Percentiles rank a stretch among this genome's conserved stretches.
These are phyloP conservation scores for Sordaria brevicollis DNA, from an alignment of 495 filamentous ascomycete species.

Conservation along the genomic window DNA sequence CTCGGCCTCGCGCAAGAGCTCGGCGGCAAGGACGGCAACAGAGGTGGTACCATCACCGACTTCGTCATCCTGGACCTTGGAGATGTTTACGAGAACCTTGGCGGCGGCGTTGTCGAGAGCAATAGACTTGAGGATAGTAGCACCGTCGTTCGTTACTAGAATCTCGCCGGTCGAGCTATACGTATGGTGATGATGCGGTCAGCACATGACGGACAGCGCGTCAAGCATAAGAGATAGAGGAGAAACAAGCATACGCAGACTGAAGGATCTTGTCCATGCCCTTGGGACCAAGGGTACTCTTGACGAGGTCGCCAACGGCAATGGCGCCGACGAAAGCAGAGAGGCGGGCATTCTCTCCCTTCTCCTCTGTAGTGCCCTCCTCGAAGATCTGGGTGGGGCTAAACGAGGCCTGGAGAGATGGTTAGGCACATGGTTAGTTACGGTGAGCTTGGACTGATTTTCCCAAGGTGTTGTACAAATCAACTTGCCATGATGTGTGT, in stretches of 20 bases:
- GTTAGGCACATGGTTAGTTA: background rate
- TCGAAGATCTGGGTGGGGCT: conserved; percentile 98
- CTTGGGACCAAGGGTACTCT: conserved; percentile 93
- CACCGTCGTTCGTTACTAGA: conserved; percentile 97
- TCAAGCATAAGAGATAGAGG: background rate
- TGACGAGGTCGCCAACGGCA: conserved; percentile 91
- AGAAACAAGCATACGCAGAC: conserved; percentile 62
- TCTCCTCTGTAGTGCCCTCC: conserved; percentile 94
- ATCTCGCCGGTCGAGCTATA: conserved; percentile 87
- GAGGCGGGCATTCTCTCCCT: conserved; percentile 97
- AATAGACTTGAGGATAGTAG: conserved; percentile 95
- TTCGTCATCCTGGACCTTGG: conserved; percentile 98
- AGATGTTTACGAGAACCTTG: conserved; percentile 97
- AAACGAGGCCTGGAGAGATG: conserved; percentile 36
- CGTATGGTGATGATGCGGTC: conserved; percentile 11
- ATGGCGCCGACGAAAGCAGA: conserved; percentile 96
- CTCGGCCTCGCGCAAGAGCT: conserved; percentile 92
- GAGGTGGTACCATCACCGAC: conserved; percentile 85
- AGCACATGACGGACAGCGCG: conserved; percentile 2
- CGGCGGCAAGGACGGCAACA: conserved; percentile 87
- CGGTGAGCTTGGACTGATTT: background rate
- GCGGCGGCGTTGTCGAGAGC: conserved; percentile 98
- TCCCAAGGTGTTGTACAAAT: background rate
- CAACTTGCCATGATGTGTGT: background rate
- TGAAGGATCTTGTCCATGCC: conserved; percentile 99